Evolutionary conservation across 768 basidiomycete species (phyloP).

Genomic region (Tricholoma sp.): DNA sequence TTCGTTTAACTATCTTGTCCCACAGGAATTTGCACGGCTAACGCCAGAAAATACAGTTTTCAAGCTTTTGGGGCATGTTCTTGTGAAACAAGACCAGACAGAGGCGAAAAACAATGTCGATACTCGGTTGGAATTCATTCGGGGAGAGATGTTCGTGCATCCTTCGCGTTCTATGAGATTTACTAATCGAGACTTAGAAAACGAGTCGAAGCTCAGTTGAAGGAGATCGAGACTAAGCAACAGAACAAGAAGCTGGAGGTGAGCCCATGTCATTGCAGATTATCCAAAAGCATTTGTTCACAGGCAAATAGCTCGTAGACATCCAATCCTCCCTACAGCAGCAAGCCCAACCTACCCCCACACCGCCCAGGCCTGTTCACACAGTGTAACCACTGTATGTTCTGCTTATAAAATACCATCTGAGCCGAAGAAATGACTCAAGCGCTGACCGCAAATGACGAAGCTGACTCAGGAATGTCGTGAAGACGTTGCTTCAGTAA

Average conservation of each 20-base stretch:
- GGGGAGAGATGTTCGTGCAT: slow-evolving; percentile 70
- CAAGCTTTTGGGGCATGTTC: slow-evolving; percentile 88
- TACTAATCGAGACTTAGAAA: slow-evolving; percentile 32
- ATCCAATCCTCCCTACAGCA: slow-evolving; percentile 55
- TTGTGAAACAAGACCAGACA: slow-evolving; percentile 81
- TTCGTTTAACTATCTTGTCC: background rate
- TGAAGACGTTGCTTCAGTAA: background rate
- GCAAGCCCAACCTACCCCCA: slow-evolving; percentile 21
- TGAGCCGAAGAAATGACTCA: background rate
- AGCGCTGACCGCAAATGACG: background rate
- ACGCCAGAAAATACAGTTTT: slow-evolving; percentile 76
- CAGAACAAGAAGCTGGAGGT: slow-evolving; percentile 86
- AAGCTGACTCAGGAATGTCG: background rate
- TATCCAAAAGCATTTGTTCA: slow-evolving; percentile 7
- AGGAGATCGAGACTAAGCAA: slow-evolving; percentile 68
- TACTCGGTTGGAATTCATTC: slow-evolving; percentile 86
- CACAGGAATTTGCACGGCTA: slow-evolving; percentile 79
- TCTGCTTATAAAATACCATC: background rate
- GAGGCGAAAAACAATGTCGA: slow-evolving; percentile 89
- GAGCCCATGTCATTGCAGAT: slow-evolving; percentile 14
- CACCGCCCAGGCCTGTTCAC: slow-evolving; percentile 6
- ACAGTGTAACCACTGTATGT: slow-evolving; percentile 2
- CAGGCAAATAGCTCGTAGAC: slow-evolving; percentile 50
- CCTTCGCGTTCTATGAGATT: background rate
- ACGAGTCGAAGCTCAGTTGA: slow-evolving; percentile 76